These are phyloP conservation scores for Dalbergia oliveri DNA, from an alignment of 306 rosid species.

Conservation along the genomic window DNA sequence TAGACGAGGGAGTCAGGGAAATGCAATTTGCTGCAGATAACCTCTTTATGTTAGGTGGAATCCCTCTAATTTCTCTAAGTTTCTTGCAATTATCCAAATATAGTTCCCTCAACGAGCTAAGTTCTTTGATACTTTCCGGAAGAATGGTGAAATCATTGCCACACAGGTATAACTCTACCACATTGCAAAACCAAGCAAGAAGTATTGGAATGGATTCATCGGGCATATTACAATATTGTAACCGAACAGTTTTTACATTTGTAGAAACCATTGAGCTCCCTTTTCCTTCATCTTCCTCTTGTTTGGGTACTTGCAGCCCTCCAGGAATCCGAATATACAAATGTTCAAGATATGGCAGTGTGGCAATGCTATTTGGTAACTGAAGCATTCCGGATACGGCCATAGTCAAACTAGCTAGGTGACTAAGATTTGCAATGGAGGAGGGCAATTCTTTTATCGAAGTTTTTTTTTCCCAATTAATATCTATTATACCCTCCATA, in stretches of 20 bases:
- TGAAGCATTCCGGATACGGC: too few relatives aligned
- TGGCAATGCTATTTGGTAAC: too few relatives aligned
- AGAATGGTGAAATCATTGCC: neutral
- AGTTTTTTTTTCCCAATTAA: accelerated
- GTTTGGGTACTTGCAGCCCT: too few relatives aligned
- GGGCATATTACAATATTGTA: too few relatives aligned
- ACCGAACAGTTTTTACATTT: too few relatives aligned
- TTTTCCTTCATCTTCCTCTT: too few relatives aligned
- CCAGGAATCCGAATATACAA: too few relatives aligned
- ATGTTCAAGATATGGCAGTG: too few relatives aligned
- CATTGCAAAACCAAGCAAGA: neutral
- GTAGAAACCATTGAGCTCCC: too few relatives aligned
- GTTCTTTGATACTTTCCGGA: constrained; percentile 5
- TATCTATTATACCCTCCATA: neutral
- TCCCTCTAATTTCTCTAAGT: neutral
- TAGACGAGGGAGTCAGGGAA: neutral
- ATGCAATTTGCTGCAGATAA: neutral
- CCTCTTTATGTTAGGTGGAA: neutral
- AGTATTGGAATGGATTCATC: too few relatives aligned
- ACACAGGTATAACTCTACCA: neutral
- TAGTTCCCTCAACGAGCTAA: neutral
- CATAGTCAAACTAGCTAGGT: neutral
- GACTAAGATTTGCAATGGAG: neutral
- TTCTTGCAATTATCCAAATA: neutral
- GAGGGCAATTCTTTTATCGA: neutral